Evolutionary conservation across 176 grass and related monocot genomes (phyloP), one percentile per base, ranked within the genome.

Genomic region (Phoenix roebelenii): DNA sequence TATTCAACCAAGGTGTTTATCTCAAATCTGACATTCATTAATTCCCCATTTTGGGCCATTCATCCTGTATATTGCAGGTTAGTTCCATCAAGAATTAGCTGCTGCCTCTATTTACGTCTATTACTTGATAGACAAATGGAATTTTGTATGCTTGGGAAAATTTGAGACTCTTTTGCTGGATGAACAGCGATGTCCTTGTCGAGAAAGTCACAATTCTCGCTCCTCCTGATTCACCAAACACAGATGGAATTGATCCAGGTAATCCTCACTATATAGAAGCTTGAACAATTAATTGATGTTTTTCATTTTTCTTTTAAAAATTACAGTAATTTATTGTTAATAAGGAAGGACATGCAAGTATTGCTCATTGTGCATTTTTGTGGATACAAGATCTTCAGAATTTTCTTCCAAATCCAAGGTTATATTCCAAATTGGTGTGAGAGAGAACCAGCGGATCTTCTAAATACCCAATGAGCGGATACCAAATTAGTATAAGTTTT

Each of bases 11-110:
- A 69, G 73, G 60, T 92, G 60, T 72, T 98, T 72, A 92, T 98
- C 75, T 85, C 93, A 18, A 85, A 98, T 87, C 69, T 98, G 57
- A 92, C 93, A 10, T 92, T 98, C 70, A 79, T 75, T 28, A 83
- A 88, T 57, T 98, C 93, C 4, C 84, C 93, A 1, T 98, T 92
- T 71, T 98, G 87, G 87, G 75, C 89, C 64, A 92, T 98, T 63
- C 93, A 92, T 74, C 93, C 93, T 51, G 84, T 92, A 57, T 98
- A 98, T 60, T 92, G 86, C 72, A 88, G 93, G 93, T 98, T 77
- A 58, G 70, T 77, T 29, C 67, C 65, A 65, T 50, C 52, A 80
- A 50, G 29, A 24, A 26, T 77, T 56, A 53, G 5, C 60, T 74
- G 70, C 51, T 73, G 29, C 32, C 76, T 79, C 15, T 59, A 6